Conservation (phyloP, 768 basidiomycete genomes). For the Chlorophyllum brunneum region DNA sequence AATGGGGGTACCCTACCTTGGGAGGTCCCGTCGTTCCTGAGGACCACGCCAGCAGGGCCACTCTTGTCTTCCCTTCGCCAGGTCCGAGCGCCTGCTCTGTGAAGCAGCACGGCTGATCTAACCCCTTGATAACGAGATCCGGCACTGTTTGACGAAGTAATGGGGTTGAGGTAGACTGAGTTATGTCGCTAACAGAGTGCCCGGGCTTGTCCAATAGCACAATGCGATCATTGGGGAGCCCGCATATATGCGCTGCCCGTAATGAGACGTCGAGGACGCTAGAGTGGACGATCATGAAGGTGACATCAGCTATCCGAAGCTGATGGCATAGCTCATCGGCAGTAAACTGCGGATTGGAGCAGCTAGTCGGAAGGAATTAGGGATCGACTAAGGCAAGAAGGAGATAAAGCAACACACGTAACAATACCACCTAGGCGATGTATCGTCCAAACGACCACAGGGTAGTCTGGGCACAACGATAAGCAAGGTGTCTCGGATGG, state of each 20-base stretch:
- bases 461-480: conserved; percentile 32
- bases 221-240: conserved; percentile 40
- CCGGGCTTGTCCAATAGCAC: conserved; percentile 36
- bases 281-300: conserved; percentile 43
- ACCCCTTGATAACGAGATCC: conserved; percentile 24
- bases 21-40: conserved; percentile 69
- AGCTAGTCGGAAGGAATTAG: conserved; percentile 28
- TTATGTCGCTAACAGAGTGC: not conserved
- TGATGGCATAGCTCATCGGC: conserved; percentile 50
- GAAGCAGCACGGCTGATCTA: conserved; percentile 24
- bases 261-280: conserved; percentile 40
- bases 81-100: conserved; percentile 38
- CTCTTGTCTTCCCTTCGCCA: conserved; percentile 55
- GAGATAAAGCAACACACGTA: conserved; percentile 32
- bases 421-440: conserved; percentile 49
- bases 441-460: conserved; percentile 44
- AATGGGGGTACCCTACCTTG: conserved; percentile 35
- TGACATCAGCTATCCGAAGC: conserved; percentile 36
- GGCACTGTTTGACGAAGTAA: conserved; percentile 17
- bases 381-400: not conserved
- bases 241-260: conserved; percentile 33
- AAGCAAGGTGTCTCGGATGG: not conserved
- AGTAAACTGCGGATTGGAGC: conserved; percentile 54
- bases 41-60: conserved; percentile 62
- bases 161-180: not conserved